phyloP scores from a whole-genome alignment of 768 basidiomycete genomes.

The button mushroom (Agaricus bisporus) region DNA sequence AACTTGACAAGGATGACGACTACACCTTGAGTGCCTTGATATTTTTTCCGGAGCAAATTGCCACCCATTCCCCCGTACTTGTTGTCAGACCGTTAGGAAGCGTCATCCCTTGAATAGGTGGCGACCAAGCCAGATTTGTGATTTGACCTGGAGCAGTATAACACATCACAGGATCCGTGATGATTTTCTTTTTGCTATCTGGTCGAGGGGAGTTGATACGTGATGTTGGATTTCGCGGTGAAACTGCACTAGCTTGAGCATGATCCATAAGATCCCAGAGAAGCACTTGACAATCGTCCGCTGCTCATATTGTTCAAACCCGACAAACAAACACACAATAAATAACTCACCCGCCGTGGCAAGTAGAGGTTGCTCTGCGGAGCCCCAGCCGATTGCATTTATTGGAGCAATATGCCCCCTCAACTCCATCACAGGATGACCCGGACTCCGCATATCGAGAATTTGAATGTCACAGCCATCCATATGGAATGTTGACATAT shows the following conservation, averaged over 20 bases:
- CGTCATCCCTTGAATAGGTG: constrained; percentile 68
- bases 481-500: constrained; percentile 96
- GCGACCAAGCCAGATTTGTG: constrained; percentile 87
- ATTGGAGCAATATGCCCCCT: constrained; percentile 76
- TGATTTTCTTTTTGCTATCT: constrained; percentile 67
- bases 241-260: constrained; percentile 49
- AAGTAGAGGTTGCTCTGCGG: constrained; percentile 74
- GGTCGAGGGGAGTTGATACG: constrained; percentile 77
- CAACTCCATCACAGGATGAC: constrained; percentile 90
- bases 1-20: constrained; percentile 9
- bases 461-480: constrained; percentile 88
- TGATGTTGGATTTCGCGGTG: constrained; percentile 65
- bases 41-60: constrained; percentile 74
- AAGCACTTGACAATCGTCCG: constrained; percentile 91
- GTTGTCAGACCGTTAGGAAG: constrained; percentile 73
- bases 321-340: neutral
- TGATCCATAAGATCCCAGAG: constrained; percentile 82
- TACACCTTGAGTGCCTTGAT: constrained; percentile 81
- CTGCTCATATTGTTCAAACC: constrained; percentile 31
- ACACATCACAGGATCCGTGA: constrained; percentile 78
- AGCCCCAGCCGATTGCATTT: constrained; percentile 89
- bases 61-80: constrained; percentile 80
- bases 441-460: constrained; percentile 95
- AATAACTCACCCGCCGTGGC: constrained; percentile 69
- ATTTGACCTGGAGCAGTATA: constrained; percentile 76